phyloP scores from a whole-genome alignment of 2,329 filamentous ascomycete genomes.

The Colletotrichum aenigma region DNA sequence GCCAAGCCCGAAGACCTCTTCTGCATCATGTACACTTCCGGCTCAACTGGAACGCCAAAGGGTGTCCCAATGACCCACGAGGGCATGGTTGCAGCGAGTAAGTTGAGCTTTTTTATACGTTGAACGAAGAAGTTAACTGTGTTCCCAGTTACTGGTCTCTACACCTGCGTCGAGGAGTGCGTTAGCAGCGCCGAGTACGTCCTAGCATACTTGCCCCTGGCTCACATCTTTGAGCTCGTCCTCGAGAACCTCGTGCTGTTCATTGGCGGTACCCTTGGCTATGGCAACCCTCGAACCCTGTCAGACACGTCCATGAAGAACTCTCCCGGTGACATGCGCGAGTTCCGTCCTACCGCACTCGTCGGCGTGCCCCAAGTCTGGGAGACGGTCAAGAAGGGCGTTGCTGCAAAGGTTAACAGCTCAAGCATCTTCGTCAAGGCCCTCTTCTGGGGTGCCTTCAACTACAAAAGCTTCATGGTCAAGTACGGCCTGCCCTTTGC shows the following conservation, averaged over 20 bases:
- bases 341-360: conserved; percentile 87
- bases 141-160: conserved; percentile 73
- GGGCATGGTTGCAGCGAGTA: conserved; percentile 74
- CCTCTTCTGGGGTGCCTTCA: conserved; percentile 75
- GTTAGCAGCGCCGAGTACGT: conserved; percentile 80
- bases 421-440: conserved; percentile 73
- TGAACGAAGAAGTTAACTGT: not conserved
- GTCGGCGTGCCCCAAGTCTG: conserved; percentile 96
- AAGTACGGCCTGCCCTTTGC: conserved; percentile 66
- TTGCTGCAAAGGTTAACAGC: conserved; percentile 77
- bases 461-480: conserved; percentile 64
- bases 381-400: conserved; percentile 97
- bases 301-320: conserved; percentile 87
- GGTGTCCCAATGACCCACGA: conserved; percentile 84
- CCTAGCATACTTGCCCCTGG: conserved; percentile 89
- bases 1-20: conserved; percentile 79
- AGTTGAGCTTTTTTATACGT: conserved; percentile 37
- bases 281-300: conserved; percentile 88
- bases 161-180: conserved; percentile 76
- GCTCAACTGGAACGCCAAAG: conserved; percentile 88
- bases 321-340: conserved; percentile 91
- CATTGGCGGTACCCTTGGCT: conserved; percentile 91
- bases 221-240: conserved; percentile 95
- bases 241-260: conserved; percentile 91
- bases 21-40: conserved; percentile 88